Evolutionary conservation across 306 rosid species (phyloP).

Genomic region (Begonia loranthoides): DNA sequence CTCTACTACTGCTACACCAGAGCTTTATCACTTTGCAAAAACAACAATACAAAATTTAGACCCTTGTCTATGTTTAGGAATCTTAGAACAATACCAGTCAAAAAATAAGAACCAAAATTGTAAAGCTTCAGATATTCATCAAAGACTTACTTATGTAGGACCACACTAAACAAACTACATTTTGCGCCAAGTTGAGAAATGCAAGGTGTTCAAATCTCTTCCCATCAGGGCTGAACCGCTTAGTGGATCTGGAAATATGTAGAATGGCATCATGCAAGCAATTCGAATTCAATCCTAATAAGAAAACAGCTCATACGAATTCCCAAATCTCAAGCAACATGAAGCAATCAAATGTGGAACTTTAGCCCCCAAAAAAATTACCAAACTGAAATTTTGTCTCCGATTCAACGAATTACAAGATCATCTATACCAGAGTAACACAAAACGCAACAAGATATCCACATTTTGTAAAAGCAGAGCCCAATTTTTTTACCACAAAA

Average conservation of each 20-base stretch:
- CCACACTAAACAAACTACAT: constrained; percentile 88
- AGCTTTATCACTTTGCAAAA: constrained; percentile 57
- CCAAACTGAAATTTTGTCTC: no score
- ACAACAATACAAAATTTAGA: no score
- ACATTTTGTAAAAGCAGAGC: no score
- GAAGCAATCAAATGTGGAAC: no score
- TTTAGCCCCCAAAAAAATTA: no score
- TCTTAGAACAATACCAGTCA: background rate
- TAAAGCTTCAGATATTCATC: background rate
- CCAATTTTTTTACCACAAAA: no score
- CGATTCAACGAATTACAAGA: no score
- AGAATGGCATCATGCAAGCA: background rate
- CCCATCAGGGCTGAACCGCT: constrained; percentile 67
- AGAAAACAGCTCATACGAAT: background rate
- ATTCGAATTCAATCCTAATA: background rate
- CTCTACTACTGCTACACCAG: constrained; percentile 44
- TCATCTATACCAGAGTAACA: no score
- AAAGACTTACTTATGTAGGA: constrained; percentile 66
- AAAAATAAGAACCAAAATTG: background rate
- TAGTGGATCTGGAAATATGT: constrained; percentile 49
- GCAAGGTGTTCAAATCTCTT: constrained; percentile 84
- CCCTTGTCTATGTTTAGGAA: no score
- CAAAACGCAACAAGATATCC: no score
- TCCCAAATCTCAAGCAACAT: no score
- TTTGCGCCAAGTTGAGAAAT: constrained; percentile 83